Evolutionary conservation across 1,284 basidiomycete species (phyloP).

Genomic region (Marasmius oreades): DNA sequence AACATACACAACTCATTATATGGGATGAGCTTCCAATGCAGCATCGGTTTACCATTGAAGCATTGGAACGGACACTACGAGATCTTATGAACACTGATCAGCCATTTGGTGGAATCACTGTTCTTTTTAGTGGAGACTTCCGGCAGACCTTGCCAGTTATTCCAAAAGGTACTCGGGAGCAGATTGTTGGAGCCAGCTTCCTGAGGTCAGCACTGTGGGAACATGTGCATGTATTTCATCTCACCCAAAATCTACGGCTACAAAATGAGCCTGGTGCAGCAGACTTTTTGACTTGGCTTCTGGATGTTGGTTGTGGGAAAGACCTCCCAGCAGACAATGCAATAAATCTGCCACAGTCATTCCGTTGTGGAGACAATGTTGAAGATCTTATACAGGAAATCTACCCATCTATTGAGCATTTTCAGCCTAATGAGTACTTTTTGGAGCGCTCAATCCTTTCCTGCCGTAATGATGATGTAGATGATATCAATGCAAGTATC

Average conservation of each 20-base stretch:
- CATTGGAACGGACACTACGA: constrained; percentile 26
- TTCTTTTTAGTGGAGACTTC: constrained; percentile 40
- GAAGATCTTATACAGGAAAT: no score
- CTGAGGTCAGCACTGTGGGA: constrained; percentile 34
- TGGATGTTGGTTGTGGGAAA: no score
- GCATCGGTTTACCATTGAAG: constrained; percentile 28
- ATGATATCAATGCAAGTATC: no score
- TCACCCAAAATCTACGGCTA: constrained; percentile 36
- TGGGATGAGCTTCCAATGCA: constrained; percentile 39
- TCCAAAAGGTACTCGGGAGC: constrained; percentile 25
- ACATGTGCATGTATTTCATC: constrained; percentile 23
- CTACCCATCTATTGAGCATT: no score
- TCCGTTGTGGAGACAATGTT: no score
- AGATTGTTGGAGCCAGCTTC: constrained; percentile 33
- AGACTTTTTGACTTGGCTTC: not conserved
- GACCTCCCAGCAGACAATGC: no score
- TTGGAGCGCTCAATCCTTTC: no score
- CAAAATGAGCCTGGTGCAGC: constrained; percentile 18
- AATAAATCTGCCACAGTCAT: no score
- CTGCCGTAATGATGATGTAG: no score
- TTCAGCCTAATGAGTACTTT: no score
- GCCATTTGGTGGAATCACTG: constrained; percentile 37
- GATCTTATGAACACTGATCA: constrained; percentile 24
- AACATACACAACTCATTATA: constrained; percentile 27
- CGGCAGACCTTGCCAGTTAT: constrained; percentile 31